Conservation (phyloP, 106 monocot species). For the Apostasia shenzhenica region DNA sequence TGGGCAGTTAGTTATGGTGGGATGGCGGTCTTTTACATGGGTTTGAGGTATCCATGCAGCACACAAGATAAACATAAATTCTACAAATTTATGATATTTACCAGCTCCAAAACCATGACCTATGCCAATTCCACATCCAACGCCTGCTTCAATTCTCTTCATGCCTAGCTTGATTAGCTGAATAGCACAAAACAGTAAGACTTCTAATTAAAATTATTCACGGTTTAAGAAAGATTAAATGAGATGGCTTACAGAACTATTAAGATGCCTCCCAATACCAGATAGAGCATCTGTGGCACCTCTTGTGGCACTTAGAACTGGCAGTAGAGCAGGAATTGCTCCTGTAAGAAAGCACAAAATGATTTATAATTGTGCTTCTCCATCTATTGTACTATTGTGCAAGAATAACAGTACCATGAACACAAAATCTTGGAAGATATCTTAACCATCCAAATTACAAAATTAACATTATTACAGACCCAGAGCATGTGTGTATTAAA, state of each 20-base stretch:
- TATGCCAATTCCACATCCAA: constrained; percentile 88
- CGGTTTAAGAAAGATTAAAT: not conserved
- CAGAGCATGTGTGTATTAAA: too few species aligned
- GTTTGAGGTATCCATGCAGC: too few species aligned
- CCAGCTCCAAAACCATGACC: constrained; percentile 96
- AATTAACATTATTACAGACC: too few species aligned
- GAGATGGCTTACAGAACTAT: constrained; percentile 49
- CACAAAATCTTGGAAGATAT: too few species aligned
- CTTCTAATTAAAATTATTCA: not conserved
- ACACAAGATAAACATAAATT: too few species aligned
- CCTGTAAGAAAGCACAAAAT: constrained; percentile 35
- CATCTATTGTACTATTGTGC: too few species aligned
- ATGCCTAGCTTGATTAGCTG: constrained; percentile 64
- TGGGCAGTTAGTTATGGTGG: too few species aligned
- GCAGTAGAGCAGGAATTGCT: constrained; percentile 72
- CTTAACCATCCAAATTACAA: too few species aligned
- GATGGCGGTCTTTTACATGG: too few species aligned
- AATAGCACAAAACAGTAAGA: constrained; percentile 5
- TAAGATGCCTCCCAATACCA: constrained; percentile 70
- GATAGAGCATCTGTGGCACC: constrained; percentile 90
- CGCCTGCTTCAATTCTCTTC: constrained; percentile 73
- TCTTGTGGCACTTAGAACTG: constrained; percentile 75
- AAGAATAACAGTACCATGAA: too few species aligned
- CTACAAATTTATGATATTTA: constrained; percentile 13
- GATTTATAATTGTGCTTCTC: too few species aligned